phyloP scores from a whole-genome alignment of 2,329 filamentous ascomycete species.

The Orbilia brochopaga region DNA sequence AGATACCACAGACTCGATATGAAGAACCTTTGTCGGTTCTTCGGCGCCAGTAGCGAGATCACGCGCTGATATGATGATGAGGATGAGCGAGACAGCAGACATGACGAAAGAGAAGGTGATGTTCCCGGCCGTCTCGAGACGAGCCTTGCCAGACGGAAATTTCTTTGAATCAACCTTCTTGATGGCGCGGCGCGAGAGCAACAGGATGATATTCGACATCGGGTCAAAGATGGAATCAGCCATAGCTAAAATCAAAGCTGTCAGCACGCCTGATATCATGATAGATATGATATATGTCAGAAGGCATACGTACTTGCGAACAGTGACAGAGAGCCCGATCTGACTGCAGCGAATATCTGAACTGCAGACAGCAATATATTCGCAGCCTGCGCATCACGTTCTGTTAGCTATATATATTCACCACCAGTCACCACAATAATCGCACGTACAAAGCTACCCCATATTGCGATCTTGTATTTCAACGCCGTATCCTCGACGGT shows the following conservation, averaged over 20 bases:
- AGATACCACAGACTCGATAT: conserved; percentile 82
- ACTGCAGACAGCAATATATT: conserved; percentile 79
- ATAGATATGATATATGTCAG: too few species aligned
- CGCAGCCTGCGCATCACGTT: conserved; percentile 62
- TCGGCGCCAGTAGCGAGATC: conserved; percentile 66
- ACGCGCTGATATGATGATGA: conserved; percentile 83
- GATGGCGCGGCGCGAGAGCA: conserved; percentile 85
- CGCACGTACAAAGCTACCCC: conserved; percentile 60
- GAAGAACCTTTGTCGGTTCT: conserved; percentile 69
- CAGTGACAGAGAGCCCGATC: conserved; percentile 87
- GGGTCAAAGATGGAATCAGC: conserved; percentile 95
- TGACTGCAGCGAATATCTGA: conserved; percentile 86
- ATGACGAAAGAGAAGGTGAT: conserved; percentile 97
- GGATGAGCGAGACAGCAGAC: conserved; percentile 86
- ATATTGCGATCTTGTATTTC: conserved; percentile 66
- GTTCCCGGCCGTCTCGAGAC: conserved; percentile 93
- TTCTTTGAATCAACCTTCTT: conserved; percentile 81
- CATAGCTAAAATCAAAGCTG: conserved; percentile 50
- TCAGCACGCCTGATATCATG: conserved; percentile 7
- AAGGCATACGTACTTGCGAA: conserved; percentile 80
- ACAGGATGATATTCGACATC: conserved; percentile 82
- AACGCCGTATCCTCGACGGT: conserved; percentile 81
- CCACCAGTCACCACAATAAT: neutral
- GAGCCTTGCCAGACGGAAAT: conserved; percentile 90
- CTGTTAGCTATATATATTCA: conserved; percentile 4